phyloP scores from a whole-genome alignment of 2,329 filamentous ascomycete genomes.

The Dothistroma pini region DNA sequence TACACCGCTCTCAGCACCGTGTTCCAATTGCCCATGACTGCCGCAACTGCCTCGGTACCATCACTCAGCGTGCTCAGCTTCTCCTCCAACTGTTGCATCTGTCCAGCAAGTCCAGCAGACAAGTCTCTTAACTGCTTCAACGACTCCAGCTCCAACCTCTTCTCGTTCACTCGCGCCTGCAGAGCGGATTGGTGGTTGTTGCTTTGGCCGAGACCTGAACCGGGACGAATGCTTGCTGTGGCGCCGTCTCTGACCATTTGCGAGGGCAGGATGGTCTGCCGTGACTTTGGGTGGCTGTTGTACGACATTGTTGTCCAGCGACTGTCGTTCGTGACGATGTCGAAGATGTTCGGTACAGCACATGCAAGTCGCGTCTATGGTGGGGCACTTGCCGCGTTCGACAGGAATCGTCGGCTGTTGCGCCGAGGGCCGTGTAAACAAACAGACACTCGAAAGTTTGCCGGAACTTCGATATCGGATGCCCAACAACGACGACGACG shows the following conservation, averaged over 20 bases:
- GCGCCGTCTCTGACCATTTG: slow-evolving; percentile 29
- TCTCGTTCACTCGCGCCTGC: slow-evolving; percentile 74
- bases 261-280: slow-evolving; percentile 48
- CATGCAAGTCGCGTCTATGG: slow-evolving; percentile 7
- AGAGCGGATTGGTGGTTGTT: slow-evolving; percentile 58
- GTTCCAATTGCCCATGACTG: slow-evolving; percentile 84
- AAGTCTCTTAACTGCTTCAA: slow-evolving; percentile 74
- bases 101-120: slow-evolving; percentile 70
- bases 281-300: slow-evolving; percentile 35
- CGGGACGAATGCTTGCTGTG: slow-evolving; percentile 47
- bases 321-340: not conserved
- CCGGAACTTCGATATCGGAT: not conserved
- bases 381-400: not conserved
- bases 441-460: not conserved
- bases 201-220: slow-evolving; percentile 34
- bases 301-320: slow-evolving; percentile 34
- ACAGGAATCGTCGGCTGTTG: not conserved
- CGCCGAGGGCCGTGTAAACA: not conserved
- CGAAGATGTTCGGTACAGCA: not conserved
- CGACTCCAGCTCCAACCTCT: slow-evolving; percentile 77
- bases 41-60: slow-evolving; percentile 80
- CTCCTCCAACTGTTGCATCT: slow-evolving; percentile 78
- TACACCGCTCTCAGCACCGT: slow-evolving; percentile 80
- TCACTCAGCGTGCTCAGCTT: slow-evolving; percentile 74
- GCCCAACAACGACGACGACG: not conserved